phyloP scores from a whole-genome alignment of 2,329 filamentous ascomycete genomes.

The Sporothrix protearum region DNA sequence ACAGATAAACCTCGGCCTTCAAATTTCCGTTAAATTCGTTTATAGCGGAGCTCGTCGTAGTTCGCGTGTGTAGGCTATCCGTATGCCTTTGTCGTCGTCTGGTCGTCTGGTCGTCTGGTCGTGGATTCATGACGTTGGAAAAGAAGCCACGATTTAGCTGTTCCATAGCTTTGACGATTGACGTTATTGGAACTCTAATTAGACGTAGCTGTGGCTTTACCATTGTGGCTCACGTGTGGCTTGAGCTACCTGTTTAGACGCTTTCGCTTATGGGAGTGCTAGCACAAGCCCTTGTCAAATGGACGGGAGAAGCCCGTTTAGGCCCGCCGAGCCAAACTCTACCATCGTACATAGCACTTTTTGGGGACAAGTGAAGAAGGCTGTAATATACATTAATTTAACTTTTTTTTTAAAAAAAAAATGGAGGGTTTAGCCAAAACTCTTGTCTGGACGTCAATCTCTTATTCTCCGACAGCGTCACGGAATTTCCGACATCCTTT shows the following conservation, averaged over 20 bases:
- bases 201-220: neutral
- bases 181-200: neutral
- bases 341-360: too few relatives aligned
- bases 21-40: too few relatives aligned
- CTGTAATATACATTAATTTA: too few relatives aligned
- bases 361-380: too few relatives aligned
- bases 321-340: neutral
- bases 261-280: neutral
- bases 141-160: slow-evolving; percentile 16
- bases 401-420: neutral
- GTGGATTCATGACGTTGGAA: neutral
- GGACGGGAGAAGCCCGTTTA: neutral
- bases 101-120: slow-evolving; percentile 1
- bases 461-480: neutral
- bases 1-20: too few relatives aligned
- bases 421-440: neutral
- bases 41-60: neutral
- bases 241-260: neutral
- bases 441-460: neutral
- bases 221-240: slow-evolving; percentile 10
- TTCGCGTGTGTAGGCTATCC: neutral
- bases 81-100: neutral
- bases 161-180: neutral
- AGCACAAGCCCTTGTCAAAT: neutral
- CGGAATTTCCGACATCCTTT: neutral